Conservation (phyloP, 2,329 filamentous ascomycete species). For the Colletotrichum sp. region DNA sequence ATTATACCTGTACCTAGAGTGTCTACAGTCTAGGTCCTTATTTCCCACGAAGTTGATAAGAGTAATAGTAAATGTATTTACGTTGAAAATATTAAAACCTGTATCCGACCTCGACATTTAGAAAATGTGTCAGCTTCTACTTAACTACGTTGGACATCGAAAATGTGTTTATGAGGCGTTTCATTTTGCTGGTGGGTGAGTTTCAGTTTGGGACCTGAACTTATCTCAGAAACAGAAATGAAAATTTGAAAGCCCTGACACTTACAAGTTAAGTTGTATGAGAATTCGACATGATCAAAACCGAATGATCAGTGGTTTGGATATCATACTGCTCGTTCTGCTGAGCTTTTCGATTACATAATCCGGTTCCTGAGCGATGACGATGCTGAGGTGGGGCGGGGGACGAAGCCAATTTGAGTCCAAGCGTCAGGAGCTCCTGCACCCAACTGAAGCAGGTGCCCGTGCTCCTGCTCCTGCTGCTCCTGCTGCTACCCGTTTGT, state of each 20-base stretch:
- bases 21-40: accelerated
- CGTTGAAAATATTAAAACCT: no score
- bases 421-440: not conserved
- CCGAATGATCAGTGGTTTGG: not conserved
- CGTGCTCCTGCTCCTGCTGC: not conserved
- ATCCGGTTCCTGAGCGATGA: not conserved
- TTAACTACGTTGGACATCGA: accelerated
- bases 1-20: not conserved
- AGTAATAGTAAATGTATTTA: accelerated
- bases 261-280: no score
- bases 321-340: not conserved
- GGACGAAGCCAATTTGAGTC: not conserved
- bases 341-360: not conserved
- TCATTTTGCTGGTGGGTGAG: no score
- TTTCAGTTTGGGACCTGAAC: no score
- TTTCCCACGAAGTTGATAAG: not conserved
- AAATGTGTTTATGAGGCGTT: no score
- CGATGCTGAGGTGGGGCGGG: not conserved
- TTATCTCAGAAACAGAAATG: accelerated
- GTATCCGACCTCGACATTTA: accelerated
- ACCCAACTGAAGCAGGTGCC: not conserved
- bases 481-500: not conserved
- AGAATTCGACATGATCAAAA: no score
- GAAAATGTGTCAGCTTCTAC: no score
- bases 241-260: no score